Conservation (phyloP, 352 stramenopile species). For the Pythium aphanidermatum region DNA sequence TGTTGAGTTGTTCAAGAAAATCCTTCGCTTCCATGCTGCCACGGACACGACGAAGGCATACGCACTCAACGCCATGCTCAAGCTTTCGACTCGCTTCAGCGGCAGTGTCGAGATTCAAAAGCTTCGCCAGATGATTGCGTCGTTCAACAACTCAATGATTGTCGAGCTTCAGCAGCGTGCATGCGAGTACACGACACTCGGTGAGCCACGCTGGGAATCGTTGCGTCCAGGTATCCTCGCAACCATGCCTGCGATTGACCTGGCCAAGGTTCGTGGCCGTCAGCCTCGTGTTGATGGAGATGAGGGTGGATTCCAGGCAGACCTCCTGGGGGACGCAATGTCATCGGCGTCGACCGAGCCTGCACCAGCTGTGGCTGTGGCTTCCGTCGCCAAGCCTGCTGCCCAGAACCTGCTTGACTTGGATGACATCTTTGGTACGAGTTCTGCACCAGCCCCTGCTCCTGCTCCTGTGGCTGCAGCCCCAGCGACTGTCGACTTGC, state of each 20-base stretch:
- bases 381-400: constrained; percentile 9
- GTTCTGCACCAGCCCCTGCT: constrained; percentile 21
- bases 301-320: constrained; percentile 23
- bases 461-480: constrained; percentile 17
- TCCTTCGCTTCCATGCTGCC: constrained; percentile 76
- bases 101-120: constrained; percentile 57
- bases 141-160: constrained; percentile 88
- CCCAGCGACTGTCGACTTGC: constrained; percentile 76
- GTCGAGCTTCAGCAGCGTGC: constrained; percentile 97
- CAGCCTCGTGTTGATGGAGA: constrained; percentile 34
- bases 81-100: constrained; percentile 92
- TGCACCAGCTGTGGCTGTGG: constrained; percentile 4
- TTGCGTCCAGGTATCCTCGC: constrained; percentile 87
- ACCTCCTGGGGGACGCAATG: constrained; percentile 86
- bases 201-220: constrained; percentile 66
- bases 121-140: constrained; percentile 84
- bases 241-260: constrained; percentile 94
- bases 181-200: constrained; percentile 92
- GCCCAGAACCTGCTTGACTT: constrained; percentile 89
- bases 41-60: constrained; percentile 83
- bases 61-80: constrained; percentile 89
- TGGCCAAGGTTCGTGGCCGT: constrained; percentile 66
- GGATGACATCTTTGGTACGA: constrained; percentile 93
- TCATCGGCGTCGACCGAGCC: constrained; percentile 1
- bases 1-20: constrained; percentile 70